Percentiles rank a stretch among this genome's conserved stretches.
Conservation (phyloP, 352 stramenopile species). For the Phytophthora lateralis region DNA sequence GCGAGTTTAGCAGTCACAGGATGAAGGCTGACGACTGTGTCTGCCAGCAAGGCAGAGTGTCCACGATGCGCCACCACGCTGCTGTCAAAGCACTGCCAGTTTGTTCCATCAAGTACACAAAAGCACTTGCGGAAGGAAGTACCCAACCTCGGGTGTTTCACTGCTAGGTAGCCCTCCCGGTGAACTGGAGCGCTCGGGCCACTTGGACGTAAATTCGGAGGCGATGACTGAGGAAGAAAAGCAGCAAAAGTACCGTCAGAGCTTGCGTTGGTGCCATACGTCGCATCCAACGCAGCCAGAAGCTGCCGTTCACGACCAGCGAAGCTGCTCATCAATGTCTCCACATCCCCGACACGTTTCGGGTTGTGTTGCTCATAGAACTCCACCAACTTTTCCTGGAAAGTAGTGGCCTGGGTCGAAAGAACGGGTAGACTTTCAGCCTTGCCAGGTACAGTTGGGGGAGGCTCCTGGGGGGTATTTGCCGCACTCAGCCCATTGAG, state of each 20-base stretch:
- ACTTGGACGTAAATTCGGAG: constrained; percentile 7
- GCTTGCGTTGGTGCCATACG: constrained; percentile 54
- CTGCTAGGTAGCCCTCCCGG: constrained; percentile 43
- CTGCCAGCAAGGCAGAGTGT: constrained; percentile 28
- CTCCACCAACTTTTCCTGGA: constrained; percentile 64
- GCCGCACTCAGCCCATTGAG: constrained; percentile 45
- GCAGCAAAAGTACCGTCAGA: constrained; percentile 36
- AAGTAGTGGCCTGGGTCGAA: constrained; percentile 25
- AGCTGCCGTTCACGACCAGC: constrained; percentile 58
- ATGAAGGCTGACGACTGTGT: constrained; percentile 39
- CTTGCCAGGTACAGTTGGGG: background rate
- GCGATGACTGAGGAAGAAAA: constrained; percentile 24
- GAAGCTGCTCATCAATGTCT: constrained; percentile 69
- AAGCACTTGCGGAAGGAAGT: constrained; percentile 40
- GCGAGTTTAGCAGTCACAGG: constrained; percentile 33
- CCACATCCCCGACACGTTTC: constrained; percentile 86
- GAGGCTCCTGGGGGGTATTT: constrained; percentile 2
- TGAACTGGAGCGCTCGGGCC: constrained; percentile 4
- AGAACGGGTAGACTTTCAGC: background rate
- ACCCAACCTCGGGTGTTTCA: constrained; percentile 48
- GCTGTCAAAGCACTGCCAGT: constrained; percentile 44
- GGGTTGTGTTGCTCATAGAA: constrained; percentile 94
- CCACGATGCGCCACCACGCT: constrained; percentile 23
- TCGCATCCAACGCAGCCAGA: constrained; percentile 63
- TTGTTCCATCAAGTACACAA: constrained; percentile 36